These are phyloP conservation scores for Aegilops umbellulata DNA, from an alignment of 176 grass and related monocot species.

Conservation along the genomic window DNA sequence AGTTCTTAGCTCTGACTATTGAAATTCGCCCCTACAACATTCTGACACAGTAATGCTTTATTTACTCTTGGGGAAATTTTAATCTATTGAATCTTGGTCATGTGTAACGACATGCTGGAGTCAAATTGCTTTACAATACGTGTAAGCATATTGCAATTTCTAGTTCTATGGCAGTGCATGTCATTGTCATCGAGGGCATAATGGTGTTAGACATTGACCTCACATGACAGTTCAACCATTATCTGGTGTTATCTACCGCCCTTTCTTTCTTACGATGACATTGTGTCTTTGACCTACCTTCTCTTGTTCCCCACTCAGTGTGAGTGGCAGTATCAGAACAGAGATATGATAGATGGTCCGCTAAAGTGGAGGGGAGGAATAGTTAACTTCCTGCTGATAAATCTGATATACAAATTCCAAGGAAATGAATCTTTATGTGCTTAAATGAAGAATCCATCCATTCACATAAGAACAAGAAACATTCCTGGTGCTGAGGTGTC, in stretches of 20 bases:
- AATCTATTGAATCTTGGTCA: neutral
- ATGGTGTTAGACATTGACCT: constrained; percentile 18
- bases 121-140: neutral
- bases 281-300: constrained; percentile 19
- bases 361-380: neutral
- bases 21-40: neutral
- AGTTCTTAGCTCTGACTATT: neutral
- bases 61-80: neutral
- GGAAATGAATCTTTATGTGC: neutral
- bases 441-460: neutral
- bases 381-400: neutral
- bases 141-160: neutral
- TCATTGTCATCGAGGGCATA: neutral
- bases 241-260: neutral
- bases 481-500: neutral
- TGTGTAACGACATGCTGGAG: neutral
- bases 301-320: constrained; percentile 18
- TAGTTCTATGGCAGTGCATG: neutral
- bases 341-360: constrained; percentile 8
- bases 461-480: constrained; percentile 2
- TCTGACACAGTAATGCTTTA: neutral
- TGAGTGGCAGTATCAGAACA: neutral
- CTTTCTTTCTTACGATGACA: neutral
- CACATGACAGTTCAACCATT: constrained; percentile 22
- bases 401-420: constrained; percentile 5